These are phyloP conservation scores for Pseudogymnoascus sp. DNA, from an alignment of 2,329 filamentous ascomycete species.

Conservation along the genomic window DNA sequence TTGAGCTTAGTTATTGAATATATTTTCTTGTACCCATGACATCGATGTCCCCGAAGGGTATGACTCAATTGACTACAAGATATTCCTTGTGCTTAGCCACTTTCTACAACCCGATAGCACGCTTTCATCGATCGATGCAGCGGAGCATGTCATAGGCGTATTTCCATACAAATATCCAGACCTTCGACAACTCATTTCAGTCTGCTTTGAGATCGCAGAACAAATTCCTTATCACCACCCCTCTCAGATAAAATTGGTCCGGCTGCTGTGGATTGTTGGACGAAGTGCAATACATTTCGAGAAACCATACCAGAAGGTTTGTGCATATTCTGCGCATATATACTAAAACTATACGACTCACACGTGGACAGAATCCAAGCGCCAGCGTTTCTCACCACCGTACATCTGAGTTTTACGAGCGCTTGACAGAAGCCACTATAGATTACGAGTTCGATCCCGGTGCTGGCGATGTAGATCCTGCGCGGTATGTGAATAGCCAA, in stretches of 20 bases:
- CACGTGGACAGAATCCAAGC: not conserved
- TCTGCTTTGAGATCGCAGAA: not conserved
- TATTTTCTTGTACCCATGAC: not conserved
- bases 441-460: not conserved
- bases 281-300: not conserved
- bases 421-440: not conserved
- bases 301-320: not conserved
- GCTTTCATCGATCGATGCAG: not conserved
- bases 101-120: not conserved
- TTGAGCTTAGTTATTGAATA: not conserved
- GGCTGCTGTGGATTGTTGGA: not conserved
- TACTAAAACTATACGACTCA: not conserved
- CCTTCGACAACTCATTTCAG: not conserved
- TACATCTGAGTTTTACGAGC: not conserved
- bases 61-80: not conserved
- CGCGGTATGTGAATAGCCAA: not conserved
- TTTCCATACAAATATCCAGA: not conserved
- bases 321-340: not conserved
- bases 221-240: not conserved
- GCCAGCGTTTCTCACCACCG: not conserved
- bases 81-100: not conserved
- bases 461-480: not conserved
- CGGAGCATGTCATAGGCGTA: not conserved
- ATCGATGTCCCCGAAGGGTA: not conserved
- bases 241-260: not conserved